Evolutionary conservation across 2,329 filamentous ascomycete species (phyloP), one percentile per base, ranked within the genome.

Genomic region (Graphilbum ipis-grandicollis): DNA sequence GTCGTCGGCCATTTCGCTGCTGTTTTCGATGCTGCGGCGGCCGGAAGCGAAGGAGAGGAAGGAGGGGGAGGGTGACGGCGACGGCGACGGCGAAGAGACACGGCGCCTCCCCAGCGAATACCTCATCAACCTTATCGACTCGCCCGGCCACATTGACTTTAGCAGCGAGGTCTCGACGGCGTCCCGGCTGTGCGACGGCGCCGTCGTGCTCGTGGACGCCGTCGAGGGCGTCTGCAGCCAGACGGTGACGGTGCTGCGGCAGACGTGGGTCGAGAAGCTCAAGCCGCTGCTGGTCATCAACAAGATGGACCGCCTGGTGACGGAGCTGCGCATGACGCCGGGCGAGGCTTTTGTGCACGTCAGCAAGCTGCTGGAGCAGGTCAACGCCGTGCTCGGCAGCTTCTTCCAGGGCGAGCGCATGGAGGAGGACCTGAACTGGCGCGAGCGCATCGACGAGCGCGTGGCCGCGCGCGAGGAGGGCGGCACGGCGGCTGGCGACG

Each of bases 191-290:
- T 96, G 90, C 48, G 90, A 98, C 54, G 90, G 90, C 28, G 90
- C 90, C 7, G 74, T 96, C 9, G 83, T 98, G 10, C 63, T 98
- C 22, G 86, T 98, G 17, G 90, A 98, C 56, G 90, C 88, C 5
- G 90, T 98, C 0, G 90, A 98, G 55, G 90, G 90, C 35, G 90
- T 98, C 4, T 98, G 90, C 64, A 94, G 86, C 58, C 90, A 98
- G 59, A 98, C 90, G 0, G 90, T 98, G 28, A 98, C 90, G 1
- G 90, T 98, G 14, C 65, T 98, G 39, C 75, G 90, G 26, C 90
- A 98, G 54, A 79, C 85, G 33, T 98, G 88, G 86, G 79, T 78
- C 25, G 90, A 98, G 59, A 90, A 93, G 57, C 66, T 98, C 42
- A 93, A 92, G 56, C 90, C 90, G 1, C 62, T 98, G 29, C 67